Evolutionary conservation across 2,329 filamentous ascomycete species (phyloP).

Genomic region (Cladorrhinum sp.): DNA sequence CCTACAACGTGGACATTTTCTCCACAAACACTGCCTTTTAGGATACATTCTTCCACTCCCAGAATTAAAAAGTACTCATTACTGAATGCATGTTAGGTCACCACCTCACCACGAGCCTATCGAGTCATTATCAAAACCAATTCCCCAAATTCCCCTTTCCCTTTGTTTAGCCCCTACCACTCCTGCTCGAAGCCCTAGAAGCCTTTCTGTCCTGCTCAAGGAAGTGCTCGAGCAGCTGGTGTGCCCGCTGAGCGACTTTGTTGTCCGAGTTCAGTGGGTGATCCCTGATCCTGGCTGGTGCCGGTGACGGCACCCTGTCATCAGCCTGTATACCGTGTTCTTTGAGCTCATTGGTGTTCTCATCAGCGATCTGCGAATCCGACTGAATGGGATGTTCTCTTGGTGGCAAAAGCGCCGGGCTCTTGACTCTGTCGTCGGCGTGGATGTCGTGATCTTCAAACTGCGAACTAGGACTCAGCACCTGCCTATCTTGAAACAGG

Average conservation of each 20-base stretch:
- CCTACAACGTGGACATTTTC: not conserved
- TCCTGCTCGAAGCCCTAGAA: not conserved
- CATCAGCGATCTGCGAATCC: not conserved
- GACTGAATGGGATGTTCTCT: constrained; percentile 10
- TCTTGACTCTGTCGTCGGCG: constrained; percentile 14
- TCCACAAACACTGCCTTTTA: not conserved
- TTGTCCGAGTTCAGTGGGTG: constrained; percentile 10
- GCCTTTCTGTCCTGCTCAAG: constrained; percentile 17
- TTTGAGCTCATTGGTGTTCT: not conserved
- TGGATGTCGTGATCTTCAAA: constrained; percentile 14
- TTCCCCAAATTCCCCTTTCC: too few species aligned
- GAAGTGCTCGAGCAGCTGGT: constrained; percentile 21
- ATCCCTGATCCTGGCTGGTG: not conserved
- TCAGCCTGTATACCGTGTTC: constrained; percentile 12
- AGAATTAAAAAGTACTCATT: constrained; percentile 1
- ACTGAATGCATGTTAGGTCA: not conserved
- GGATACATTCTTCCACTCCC: not conserved
- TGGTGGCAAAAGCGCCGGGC: constrained; percentile 3
- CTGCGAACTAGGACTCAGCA: constrained; percentile 11
- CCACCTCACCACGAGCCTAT: not conserved
- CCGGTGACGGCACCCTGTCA: constrained; percentile 6
- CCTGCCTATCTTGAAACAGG: constrained; percentile 8
- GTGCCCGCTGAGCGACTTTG: constrained; percentile 14
- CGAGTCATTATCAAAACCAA: not conserved
- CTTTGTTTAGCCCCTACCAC: not conserved